Evolutionary conservation across 176 grass and related monocot species (phyloP).

Genomic region (Oryza coarctata): DNA sequence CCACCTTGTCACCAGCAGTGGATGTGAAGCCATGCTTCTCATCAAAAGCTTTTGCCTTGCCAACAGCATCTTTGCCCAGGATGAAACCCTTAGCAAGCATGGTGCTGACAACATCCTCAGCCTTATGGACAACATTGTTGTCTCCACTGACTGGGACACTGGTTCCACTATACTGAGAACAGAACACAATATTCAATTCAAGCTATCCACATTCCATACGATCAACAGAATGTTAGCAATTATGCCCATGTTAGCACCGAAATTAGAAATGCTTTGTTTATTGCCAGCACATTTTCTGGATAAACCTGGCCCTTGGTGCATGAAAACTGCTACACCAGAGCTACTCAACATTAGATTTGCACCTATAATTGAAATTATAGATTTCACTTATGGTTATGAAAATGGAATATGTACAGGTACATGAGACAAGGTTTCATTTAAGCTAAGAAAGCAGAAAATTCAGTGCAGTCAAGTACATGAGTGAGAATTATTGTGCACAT

Average conservation of each 20-base stretch:
- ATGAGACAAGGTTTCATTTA: neutral
- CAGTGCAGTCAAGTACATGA: neutral
- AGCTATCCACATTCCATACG: neutral
- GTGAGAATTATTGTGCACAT: neutral
- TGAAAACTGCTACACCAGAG: neutral
- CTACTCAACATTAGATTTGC: slow-evolving; percentile 14
- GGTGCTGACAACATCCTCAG: slow-evolving; percentile 80
- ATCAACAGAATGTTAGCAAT: neutral
- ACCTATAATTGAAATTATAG: neutral
- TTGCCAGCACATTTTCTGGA: neutral
- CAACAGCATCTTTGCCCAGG: slow-evolving; percentile 71
- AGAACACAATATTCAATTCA: slow-evolving; percentile 1
- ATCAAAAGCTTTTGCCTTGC: slow-evolving; percentile 73
- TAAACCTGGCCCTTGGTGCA: neutral
- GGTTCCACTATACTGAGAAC: slow-evolving; percentile 31
- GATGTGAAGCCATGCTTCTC: slow-evolving; percentile 80
- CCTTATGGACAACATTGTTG: slow-evolving; percentile 65
- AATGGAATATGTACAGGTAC: neutral
- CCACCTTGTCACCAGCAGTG: slow-evolving; percentile 69
- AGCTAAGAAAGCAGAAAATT: neutral
- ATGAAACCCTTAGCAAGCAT: slow-evolving; percentile 91
- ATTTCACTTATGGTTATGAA: slow-evolving; percentile 11
- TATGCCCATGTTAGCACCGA: neutral
- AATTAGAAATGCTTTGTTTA: neutral
- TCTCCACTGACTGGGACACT: slow-evolving; percentile 43